Percentiles rank a stretch among this genome's conserved stretches.
These are phyloP conservation scores for Boletus rubropictus DNA, from an alignment of 768 basidiomycete species.

Conservation along the genomic window DNA sequence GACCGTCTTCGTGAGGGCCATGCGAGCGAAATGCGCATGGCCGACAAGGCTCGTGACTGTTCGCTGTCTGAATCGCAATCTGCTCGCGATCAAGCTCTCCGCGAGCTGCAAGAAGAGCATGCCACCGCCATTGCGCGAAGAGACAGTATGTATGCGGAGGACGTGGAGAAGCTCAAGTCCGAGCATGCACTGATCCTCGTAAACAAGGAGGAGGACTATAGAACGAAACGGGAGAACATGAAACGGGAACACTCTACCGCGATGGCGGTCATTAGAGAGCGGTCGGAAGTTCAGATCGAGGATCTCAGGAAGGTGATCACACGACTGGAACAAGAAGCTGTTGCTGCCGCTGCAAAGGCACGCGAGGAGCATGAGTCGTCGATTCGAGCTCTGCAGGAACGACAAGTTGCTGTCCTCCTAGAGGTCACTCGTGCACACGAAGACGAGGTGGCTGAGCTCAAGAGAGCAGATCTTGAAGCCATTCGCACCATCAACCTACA, in stretches of 20 bases:
- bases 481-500: constrained; percentile 29
- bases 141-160: constrained; percentile 58
- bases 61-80: constrained; percentile 71
- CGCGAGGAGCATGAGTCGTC: constrained; percentile 46
- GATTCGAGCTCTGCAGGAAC: constrained; percentile 44
- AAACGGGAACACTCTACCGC: constrained; percentile 33
- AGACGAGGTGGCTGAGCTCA: constrained; percentile 46
- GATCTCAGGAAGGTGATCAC: constrained; percentile 52
- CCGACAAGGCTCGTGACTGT: constrained; percentile 71
- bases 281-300: constrained; percentile 46
- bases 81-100: constrained; percentile 53
- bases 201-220: constrained; percentile 57
- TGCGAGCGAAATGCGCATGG: constrained; percentile 62
- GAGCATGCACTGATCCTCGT: constrained; percentile 53
- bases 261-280: constrained; percentile 27
- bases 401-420: constrained; percentile 49
- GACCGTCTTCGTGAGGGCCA: constrained; percentile 75
- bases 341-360: constrained; percentile 32
- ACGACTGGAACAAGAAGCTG: constrained; percentile 46
- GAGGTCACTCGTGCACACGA: constrained; percentile 54
- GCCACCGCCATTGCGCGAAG: constrained; percentile 58
- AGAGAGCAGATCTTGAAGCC: constrained; percentile 41
- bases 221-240: constrained; percentile 29
- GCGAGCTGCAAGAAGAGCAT: constrained; percentile 70
- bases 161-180: constrained; percentile 58